These are phyloP conservation scores for Coemansia sp. DNA, from an alignment of 192 early-diverging fungal genomes.

Conservation along the genomic window DNA sequence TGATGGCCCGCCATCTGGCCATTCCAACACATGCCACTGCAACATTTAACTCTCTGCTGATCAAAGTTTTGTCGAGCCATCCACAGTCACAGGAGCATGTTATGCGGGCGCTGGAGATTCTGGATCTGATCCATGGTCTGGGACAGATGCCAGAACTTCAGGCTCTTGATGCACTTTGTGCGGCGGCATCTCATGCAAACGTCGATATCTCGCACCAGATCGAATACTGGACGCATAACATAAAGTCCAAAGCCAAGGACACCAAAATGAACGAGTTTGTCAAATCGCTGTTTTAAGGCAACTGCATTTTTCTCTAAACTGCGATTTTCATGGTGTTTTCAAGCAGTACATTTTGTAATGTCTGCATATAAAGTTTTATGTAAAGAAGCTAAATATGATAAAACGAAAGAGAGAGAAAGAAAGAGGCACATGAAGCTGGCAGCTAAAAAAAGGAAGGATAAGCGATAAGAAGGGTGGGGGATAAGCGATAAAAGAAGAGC, in stretches of 20 bases:
- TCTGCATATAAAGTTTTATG: no score
- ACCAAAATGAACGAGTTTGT: conserved; percentile 30
- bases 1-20: not conserved
- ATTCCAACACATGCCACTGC: not conserved
- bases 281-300: conserved; percentile 27
- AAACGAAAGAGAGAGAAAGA: not conserved
- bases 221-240: conserved; percentile 11
- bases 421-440: not conserved
- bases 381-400: no score
- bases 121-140: conserved; percentile 29
- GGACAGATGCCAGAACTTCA: conserved; percentile 11
- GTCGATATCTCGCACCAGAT: conserved; percentile 16
- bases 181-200: conserved; percentile 4
- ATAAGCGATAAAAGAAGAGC: not conserved
- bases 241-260: conserved; percentile 13
- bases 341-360: no score
- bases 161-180: conserved; percentile 18
- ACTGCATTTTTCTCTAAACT: no score
- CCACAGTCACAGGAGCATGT: not conserved
- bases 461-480: not conserved
- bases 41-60: conserved; percentile 12
- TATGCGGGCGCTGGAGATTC: conserved; percentile 5
- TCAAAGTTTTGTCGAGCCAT: not conserved
- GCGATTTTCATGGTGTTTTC: no score
- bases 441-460: not conserved